Conservation (phyloP, 1,284 basidiomycete genomes). For the Pisolithus thermaeus region DNA sequence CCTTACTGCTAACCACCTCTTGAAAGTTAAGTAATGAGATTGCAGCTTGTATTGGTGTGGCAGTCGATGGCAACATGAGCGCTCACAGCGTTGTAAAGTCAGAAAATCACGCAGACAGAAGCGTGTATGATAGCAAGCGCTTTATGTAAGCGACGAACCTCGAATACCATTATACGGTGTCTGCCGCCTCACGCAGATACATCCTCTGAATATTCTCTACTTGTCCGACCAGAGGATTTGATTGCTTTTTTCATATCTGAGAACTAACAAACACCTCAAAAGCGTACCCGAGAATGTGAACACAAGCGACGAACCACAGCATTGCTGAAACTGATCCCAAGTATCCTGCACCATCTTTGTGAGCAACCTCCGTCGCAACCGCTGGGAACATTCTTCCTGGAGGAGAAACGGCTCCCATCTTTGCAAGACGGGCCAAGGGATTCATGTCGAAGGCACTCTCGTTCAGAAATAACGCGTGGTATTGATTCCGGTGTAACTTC, state of each 20-base stretch:
- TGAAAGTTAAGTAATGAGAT: no score
- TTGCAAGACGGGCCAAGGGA: conserved; percentile 52
- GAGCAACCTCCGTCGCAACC: conserved; percentile 1
- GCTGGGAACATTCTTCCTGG: conserved; percentile 53
- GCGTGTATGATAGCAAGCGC: no score
- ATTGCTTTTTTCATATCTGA: conserved; percentile 42
- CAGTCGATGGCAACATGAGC: no score
- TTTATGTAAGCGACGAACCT: no score
- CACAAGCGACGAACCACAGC: conserved; percentile 30
- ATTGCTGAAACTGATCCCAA: conserved; percentile 57
- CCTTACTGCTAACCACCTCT: no score
- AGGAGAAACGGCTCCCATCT: conserved; percentile 54
- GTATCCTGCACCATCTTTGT: conserved; percentile 9
- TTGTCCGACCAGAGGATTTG: conserved; percentile 30
- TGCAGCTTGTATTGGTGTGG: no score
- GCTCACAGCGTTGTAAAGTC: no score
- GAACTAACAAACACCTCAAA: conserved; percentile 20
- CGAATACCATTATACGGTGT: no score
- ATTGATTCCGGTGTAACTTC: conserved; percentile 56
- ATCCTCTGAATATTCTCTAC: no score
- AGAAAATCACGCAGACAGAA: no score
- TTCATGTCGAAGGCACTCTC: conserved; percentile 46
- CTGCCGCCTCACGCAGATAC: no score
- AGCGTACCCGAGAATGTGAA: not conserved
- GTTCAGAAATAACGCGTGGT: conserved; percentile 41